Evolutionary conservation across 257 asterid species (phyloP).

Genomic region (Rubia yunnanensis): DNA sequence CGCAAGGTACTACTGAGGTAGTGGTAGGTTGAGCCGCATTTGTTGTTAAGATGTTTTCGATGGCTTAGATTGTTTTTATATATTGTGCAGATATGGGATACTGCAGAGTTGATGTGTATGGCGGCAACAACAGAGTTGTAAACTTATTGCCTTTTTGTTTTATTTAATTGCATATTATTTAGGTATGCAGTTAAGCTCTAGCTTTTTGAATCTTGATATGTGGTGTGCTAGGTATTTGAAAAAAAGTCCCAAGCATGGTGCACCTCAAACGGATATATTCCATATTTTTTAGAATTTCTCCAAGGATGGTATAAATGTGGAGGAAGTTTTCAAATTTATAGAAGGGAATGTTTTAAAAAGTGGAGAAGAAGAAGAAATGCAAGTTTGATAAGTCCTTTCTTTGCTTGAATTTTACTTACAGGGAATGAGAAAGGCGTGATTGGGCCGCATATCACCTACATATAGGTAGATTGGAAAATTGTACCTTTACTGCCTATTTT

Average conservation of each 20-base stretch:
- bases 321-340: constrained; percentile 91
- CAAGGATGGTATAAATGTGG: constrained; percentile 92
- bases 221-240: constrained; percentile 66
- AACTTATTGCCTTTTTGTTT: constrained; percentile 1
- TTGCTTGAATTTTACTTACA: background rate
- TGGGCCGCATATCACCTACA: background rate
- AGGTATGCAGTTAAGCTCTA: background rate
- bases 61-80: too few species aligned
- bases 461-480: background rate
- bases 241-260: constrained; percentile 99
- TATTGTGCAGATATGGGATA: too few species aligned
- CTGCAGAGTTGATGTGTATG: constrained; percentile 88
- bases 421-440: background rate
- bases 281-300: constrained; percentile 98
- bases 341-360: constrained; percentile 82
- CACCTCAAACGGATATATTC: constrained; percentile 90
- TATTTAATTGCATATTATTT: constrained; percentile 1
- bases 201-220: background rate
- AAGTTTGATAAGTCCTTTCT: constrained; percentile 19
- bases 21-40: too few species aligned
- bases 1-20: too few species aligned
- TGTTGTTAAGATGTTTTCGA: too few species aligned
- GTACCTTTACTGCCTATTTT: too few species aligned
- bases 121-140: constrained; percentile 97
- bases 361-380: constrained; percentile 98